Evolutionary conservation across 768 basidiomycete species (phyloP).

Genomic region (Lentinula sp.): DNA sequence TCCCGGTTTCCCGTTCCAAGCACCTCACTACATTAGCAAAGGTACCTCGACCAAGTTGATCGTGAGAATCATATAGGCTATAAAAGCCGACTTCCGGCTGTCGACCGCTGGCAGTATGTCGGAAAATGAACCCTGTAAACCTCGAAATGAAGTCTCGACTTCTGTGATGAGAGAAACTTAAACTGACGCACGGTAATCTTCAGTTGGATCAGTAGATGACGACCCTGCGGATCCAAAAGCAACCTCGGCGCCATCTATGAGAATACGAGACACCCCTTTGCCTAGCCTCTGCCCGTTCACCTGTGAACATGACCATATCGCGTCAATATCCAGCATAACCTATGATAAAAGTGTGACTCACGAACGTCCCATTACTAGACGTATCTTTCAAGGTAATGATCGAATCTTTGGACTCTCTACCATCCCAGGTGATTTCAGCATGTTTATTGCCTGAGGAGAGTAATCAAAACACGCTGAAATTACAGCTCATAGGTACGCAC

Average conservation of each 20-base stretch:
- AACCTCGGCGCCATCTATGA: conserved; percentile 81
- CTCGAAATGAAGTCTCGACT: not conserved
- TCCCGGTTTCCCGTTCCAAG: conserved; percentile 61
- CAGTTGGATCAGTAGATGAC: conserved; percentile 35
- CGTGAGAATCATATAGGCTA: conserved; percentile 57
- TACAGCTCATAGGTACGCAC: conserved; percentile 22
- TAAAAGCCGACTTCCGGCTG: conserved; percentile 49
- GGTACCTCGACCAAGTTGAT: conserved; percentile 82
- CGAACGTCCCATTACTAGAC: conserved; percentile 74
- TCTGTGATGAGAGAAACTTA: not conserved
- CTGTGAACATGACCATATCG: conserved; percentile 23
- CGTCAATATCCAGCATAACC: not conserved
- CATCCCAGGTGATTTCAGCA: conserved; percentile 56
- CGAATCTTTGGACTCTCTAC: conserved; percentile 30
- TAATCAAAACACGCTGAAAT: not conserved
- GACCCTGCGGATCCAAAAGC: conserved; percentile 64
- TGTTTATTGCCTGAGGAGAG: conserved; percentile 47
- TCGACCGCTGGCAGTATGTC: conserved; percentile 46
- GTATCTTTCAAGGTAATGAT: conserved; percentile 46
- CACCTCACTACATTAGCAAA: conserved; percentile 91
- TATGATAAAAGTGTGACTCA: conserved; percentile 22
- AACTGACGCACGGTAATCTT: conserved; percentile 66
- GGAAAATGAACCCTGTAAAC: conserved; percentile 63
- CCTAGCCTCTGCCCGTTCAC: conserved; percentile 65
- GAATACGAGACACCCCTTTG: conserved; percentile 43